These are phyloP conservation scores for Prunella vulgaris DNA, from an alignment of 257 asterid genomes.

Conservation along the genomic window DNA sequence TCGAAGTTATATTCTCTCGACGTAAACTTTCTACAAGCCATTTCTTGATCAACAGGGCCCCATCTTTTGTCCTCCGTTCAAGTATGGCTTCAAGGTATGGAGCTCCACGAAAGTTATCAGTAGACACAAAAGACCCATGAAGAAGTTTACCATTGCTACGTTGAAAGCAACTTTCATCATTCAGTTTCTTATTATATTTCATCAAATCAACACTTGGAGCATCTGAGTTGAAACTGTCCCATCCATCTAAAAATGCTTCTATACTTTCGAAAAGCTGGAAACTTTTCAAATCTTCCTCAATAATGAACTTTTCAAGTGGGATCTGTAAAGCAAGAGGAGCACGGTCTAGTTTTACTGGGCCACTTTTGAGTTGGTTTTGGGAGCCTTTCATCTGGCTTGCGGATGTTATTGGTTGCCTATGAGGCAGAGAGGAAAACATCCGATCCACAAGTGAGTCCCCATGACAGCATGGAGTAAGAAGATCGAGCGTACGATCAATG, in stretches of 20 bases:
- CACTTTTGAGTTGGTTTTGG: conserved; percentile 49
- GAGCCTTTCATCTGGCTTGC: conserved; percentile 49
- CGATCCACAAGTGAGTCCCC: conserved; percentile 97
- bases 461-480: conserved; percentile 95
- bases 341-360: conserved; percentile 49
- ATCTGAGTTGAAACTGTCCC: conserved; percentile 53
- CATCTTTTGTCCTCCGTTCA: conserved; percentile 84
- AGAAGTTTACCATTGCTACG: conserved; percentile 38
- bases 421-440: conserved; percentile 77
- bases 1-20: conserved; percentile 53
- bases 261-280: conserved; percentile 61
- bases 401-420: conserved; percentile 45
- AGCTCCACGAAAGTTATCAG: conserved; percentile 80
- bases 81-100: conserved; percentile 76
- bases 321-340: conserved; percentile 71
- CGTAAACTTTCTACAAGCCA: conserved; percentile 94
- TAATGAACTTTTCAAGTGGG: conserved; percentile 53
- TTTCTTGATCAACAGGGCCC: conserved; percentile 68
- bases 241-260: conserved; percentile 82
- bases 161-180: conserved; percentile 35
- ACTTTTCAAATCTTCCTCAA: conserved; percentile 40
- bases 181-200: conserved; percentile 45
- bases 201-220: conserved; percentile 43
- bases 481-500: conserved; percentile 94
- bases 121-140: conserved; percentile 76